Evolutionary conservation across 1,139 yeast genomes (phyloP), one percentile per base, ranked within the genome.

Genomic region (Pichia sp.): DNA sequence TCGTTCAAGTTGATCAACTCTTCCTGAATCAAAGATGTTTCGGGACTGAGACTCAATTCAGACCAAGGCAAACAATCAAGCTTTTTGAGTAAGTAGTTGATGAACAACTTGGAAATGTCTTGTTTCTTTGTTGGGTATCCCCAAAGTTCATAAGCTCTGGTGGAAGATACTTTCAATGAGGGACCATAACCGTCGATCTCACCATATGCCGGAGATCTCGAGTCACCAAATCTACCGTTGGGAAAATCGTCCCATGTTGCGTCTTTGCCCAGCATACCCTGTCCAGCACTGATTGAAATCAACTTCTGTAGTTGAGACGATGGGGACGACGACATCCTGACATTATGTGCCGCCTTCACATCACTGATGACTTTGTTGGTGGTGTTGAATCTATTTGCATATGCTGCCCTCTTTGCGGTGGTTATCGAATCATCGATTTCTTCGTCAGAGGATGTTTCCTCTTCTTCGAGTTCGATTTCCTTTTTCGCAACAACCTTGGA

Each of bases 191-290:
- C 99, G 66, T 91, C 97, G 63, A 91, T 87, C 69, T 91, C 97
- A 71, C 99, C 99, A 70, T 87, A 93, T 0, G 99, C 93, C 5
- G 99, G 99, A 34, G 98, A 90, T 61, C 95, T 78, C 0, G 98
- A 89, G 70, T 95, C 97, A 70, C 99, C 97, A 68, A 90, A 93
- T 71, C 99, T 80, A 63, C 99, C 99, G 66, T 93, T 93, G 18
- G 98, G 96, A 69, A 89, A 93, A 64, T 93, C 99, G 73, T 93
- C 99, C 99, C 99, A 93, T 2, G 95, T 88, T 9, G 96, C 97
- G 68, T 88, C 95, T 59, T 91, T 82, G 25, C 96, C 96, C 44
- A 88, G 67, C 2, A 87, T 80, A 43, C 96, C 96, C 59, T 86
- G 85, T 47, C 96, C 96, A 25, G 86, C 78, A 51, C 95, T 85